These are phyloP conservation scores for Aspergillus heteromorphus DNA, from an alignment of 495 filamentous ascomycete species.

Conservation along the genomic window DNA sequence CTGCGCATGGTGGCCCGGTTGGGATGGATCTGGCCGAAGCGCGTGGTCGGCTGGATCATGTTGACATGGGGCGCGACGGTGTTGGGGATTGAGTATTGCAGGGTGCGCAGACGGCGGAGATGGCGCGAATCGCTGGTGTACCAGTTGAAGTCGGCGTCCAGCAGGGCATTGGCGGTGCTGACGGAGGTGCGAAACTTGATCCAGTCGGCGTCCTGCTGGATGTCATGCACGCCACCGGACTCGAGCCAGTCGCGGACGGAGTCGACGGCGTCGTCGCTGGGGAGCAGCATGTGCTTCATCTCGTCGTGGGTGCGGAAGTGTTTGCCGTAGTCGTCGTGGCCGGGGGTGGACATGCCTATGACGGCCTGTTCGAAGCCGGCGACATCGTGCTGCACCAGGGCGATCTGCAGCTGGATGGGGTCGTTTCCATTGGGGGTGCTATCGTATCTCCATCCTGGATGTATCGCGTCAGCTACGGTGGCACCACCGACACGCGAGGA, in stretches of 20 bases:
- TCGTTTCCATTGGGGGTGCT: constrained; percentile 25
- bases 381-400: constrained; percentile 52
- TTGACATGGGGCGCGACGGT: constrained; percentile 42
- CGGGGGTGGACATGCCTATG: constrained; percentile 54
- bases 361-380: constrained; percentile 57
- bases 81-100: constrained; percentile 55
- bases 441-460: constrained; percentile 34
- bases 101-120: constrained; percentile 49
- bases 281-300: constrained; percentile 51
- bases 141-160: constrained; percentile 53
- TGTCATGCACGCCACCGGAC: constrained; percentile 38
- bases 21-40: constrained; percentile 45
- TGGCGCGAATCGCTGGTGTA: constrained; percentile 39
- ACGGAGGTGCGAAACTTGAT: constrained; percentile 54
- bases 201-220: constrained; percentile 56
- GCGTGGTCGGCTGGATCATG: constrained; percentile 52
- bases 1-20: constrained; percentile 29
- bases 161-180: constrained; percentile 46
- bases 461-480: neutral
- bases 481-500: no score
- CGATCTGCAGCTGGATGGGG: constrained; percentile 39
- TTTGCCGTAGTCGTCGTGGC: constrained; percentile 55
- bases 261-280: constrained; percentile 40
- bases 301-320: constrained; percentile 53
- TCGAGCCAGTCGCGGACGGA: constrained; percentile 47